Evolutionary conservation across 2,329 filamentous ascomycete species (phyloP).

Genomic region (Lasiodiplodia hormozganensis): DNA sequence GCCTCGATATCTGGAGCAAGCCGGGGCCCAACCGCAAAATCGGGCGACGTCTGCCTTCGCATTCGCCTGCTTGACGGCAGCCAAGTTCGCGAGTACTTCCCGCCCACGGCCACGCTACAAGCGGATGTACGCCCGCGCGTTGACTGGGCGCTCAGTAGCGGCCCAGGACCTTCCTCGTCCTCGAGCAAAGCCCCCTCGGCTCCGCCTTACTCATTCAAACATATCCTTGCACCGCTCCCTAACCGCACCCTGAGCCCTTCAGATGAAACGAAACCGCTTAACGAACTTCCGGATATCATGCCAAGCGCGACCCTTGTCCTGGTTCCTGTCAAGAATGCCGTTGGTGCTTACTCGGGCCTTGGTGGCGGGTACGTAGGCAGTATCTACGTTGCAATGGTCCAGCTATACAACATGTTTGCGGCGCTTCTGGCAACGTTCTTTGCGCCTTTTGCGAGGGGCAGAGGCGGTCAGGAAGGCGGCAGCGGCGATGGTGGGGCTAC

Average conservation of each 20-base stretch:
- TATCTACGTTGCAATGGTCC: slow-evolving; percentile 28
- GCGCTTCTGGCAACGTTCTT: slow-evolving; percentile 28
- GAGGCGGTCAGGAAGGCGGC: slow-evolving; percentile 10
- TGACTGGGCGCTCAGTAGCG: slow-evolving; percentile 60
- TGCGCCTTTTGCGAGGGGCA: slow-evolving; percentile 22
- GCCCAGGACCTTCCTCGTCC: slow-evolving; percentile 34
- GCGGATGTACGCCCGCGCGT: slow-evolving; percentile 79
- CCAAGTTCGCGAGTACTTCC: slow-evolving; percentile 76
- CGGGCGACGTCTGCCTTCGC: slow-evolving; percentile 62
- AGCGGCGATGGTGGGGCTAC: background rate
- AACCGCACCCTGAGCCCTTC: slow-evolving; percentile 75
- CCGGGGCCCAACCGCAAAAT: slow-evolving; percentile 40
- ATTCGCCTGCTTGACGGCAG: slow-evolving; percentile 85
- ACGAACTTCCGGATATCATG: slow-evolving; percentile 70
- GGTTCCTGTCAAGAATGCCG: slow-evolving; percentile 70
- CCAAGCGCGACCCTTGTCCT: slow-evolving; percentile 86
- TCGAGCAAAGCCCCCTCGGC: slow-evolving; percentile 35
- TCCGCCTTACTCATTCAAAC: slow-evolving; percentile 80
- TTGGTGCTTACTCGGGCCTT: slow-evolving; percentile 61
- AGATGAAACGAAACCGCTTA: slow-evolving; percentile 74
- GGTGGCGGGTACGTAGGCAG: slow-evolving; percentile 31
- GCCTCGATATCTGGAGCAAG: slow-evolving; percentile 17
- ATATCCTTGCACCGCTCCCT: slow-evolving; percentile 79
- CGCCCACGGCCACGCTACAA: slow-evolving; percentile 66
- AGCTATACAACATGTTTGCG: slow-evolving; percentile 6